A percentile compares a stretch with the other conserved stretches of the same genome.
Evolutionary conservation across 1,284 basidiomycete genomes (phyloP).

Genomic region (Trichosporon asahii): DNA sequence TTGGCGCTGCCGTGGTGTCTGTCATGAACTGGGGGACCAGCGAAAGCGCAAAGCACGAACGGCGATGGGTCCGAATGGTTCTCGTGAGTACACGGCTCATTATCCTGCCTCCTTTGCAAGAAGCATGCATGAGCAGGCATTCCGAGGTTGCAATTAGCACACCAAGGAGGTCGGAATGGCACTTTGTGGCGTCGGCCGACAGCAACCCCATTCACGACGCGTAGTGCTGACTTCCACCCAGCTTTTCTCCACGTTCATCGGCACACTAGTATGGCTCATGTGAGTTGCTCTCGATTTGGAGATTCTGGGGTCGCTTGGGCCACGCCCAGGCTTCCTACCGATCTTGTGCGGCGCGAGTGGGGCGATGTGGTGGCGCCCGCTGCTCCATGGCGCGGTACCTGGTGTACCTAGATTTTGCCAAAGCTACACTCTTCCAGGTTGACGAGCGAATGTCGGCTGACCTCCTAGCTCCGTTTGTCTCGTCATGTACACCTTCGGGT

Average conservation of each 20-base stretch:
- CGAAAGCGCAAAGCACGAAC: conserved; percentile 11
- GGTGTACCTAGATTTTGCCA: not conserved
- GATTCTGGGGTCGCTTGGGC: not conserved
- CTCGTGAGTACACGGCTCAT: conserved; percentile 14
- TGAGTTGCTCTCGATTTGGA: not conserved
- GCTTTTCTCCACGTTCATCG: not conserved
- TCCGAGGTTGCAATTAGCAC: not conserved
- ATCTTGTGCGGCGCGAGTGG: not conserved
- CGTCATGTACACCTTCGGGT: conserved; percentile 20
- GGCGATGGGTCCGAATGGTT: conserved; percentile 4
- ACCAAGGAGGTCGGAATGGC: not conserved
- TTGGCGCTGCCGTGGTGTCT: not conserved
- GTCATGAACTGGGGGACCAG: conserved; percentile 17
- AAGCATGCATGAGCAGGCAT: not conserved
- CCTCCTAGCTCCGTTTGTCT: not conserved
- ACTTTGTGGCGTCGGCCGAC: not conserved
- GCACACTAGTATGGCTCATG: conserved; percentile 2
- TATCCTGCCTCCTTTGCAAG: not conserved
- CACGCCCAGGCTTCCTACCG: not conserved
- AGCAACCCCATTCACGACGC: not conserved
- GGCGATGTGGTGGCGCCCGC: not conserved
- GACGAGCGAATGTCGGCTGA: not conserved
- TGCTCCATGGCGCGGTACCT: not conserved
- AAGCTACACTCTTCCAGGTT: not conserved
- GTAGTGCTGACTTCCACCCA: not conserved